Evolutionary conservation across 1,284 basidiomycete species (phyloP).

Genomic region (Boletus sp.): DNA sequence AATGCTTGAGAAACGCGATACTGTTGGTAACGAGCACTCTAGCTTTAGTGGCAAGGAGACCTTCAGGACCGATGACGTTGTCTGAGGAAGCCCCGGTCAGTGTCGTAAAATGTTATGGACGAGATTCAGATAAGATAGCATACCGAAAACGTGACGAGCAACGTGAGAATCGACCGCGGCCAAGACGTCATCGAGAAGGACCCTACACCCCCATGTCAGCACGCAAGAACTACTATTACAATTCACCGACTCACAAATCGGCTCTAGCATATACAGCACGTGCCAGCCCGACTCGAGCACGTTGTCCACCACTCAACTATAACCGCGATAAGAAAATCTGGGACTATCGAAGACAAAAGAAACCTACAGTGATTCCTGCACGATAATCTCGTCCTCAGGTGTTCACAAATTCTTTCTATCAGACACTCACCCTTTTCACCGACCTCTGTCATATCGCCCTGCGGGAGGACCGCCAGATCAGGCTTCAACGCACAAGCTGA

Average conservation of each 20-base stretch:
- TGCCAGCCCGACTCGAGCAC: slow-evolving; percentile 59
- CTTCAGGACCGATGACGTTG: slow-evolving; percentile 86
- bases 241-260: slow-evolving; percentile 40
- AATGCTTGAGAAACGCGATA: slow-evolving; percentile 79
- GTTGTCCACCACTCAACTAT: slow-evolving; percentile 55
- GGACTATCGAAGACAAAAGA: neutral
- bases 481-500: slow-evolving; percentile 82
- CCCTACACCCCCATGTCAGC: slow-evolving; percentile 13
- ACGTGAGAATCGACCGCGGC: slow-evolving; percentile 73
- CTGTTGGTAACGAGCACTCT: slow-evolving; percentile 90
- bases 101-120: neutral
- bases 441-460: slow-evolving; percentile 76
- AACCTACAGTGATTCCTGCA: slow-evolving; percentile 32
- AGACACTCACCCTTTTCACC: slow-evolving; percentile 48
- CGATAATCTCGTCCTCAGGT: slow-evolving; percentile 23
- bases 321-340: slow-evolving; percentile 3
- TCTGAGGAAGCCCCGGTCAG: slow-evolving; percentile 43
- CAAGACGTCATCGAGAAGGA: slow-evolving; percentile 42
- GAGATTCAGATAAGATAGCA: slow-evolving; percentile 3
- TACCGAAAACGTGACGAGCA: slow-evolving; percentile 63
- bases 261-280: slow-evolving; percentile 52
- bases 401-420: slow-evolving; percentile 30
- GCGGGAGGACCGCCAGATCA: slow-evolving; percentile 73
- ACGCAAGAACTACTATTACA: neutral
- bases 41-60: slow-evolving; percentile 83